These are phyloP conservation scores for Anisodus tanguticus DNA, from an alignment of 257 asterid genomes.

Conservation along the genomic window DNA sequence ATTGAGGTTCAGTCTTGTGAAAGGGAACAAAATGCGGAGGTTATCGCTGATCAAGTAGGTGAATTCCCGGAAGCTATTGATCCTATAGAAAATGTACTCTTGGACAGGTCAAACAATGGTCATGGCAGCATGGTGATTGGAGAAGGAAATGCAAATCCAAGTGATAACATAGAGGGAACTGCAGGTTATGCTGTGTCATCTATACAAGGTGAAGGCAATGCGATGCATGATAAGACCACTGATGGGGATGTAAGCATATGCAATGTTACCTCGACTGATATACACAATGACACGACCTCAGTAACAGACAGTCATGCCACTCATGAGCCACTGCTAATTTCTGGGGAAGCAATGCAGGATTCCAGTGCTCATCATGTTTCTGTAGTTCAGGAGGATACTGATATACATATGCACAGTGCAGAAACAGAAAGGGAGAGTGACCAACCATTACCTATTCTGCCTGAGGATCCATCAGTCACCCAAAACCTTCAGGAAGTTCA, in stretches of 20 bases:
- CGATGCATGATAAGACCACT: constrained; percentile 40
- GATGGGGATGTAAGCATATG: constrained; percentile 41
- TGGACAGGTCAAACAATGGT: constrained; percentile 41
- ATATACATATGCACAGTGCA: constrained; percentile 67
- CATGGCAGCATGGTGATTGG: constrained; percentile 68
- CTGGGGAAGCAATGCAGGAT: constrained; percentile 52
- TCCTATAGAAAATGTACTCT: constrained; percentile 43
- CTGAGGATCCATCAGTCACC: constrained; percentile 58
- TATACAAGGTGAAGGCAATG: constrained; percentile 15
- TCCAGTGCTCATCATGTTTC: constrained; percentile 48
- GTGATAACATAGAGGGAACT: constrained; percentile 23
- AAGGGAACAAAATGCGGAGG: constrained; percentile 49
- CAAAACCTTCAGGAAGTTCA: constrained; percentile 55
- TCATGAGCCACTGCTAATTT: constrained; percentile 46
- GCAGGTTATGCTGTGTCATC: constrained; percentile 24
- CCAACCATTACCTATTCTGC: constrained; percentile 50
- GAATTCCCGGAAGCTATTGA: constrained; percentile 52
- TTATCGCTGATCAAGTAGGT: constrained; percentile 54
- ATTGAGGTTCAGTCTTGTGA: constrained; percentile 50
- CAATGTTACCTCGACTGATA: constrained; percentile 46
- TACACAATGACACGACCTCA: constrained; percentile 40
- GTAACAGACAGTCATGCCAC: constrained; percentile 54
- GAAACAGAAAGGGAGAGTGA: constrained; percentile 53
- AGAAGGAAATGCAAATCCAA: constrained; percentile 47
- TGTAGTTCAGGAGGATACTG: constrained; percentile 63